These are phyloP conservation scores for Microbotryum lychnidis-dioicae DNA, from an alignment of 1,284 basidiomycete genomes.

Conservation along the genomic window DNA sequence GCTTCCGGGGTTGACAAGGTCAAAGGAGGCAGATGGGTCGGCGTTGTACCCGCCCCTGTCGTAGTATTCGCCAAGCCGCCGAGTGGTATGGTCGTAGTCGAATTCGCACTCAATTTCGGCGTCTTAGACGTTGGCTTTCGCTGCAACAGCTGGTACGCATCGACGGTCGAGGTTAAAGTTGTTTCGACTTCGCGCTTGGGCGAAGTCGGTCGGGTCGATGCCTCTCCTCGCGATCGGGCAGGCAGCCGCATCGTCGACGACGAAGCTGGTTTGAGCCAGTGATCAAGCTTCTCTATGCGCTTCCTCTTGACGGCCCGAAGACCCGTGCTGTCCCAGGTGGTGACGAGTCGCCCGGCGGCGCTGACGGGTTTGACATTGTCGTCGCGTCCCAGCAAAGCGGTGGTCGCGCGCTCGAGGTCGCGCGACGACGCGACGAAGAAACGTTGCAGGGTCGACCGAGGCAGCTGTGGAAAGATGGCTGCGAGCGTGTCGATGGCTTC, in stretches of 20 bases:
- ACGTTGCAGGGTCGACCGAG: not conserved
- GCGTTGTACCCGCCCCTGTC: not conserved
- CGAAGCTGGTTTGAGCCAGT: not conserved
- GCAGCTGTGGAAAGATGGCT: conserved; percentile 10
- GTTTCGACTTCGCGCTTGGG: not conserved
- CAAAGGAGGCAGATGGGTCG: conserved; percentile 18
- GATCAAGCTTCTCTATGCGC: too few relatives aligned
- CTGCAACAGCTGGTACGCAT: not conserved
- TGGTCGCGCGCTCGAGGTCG: conserved; percentile 16
- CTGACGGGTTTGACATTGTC: not conserved
- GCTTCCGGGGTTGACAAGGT: conserved; percentile 5
- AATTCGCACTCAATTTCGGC: not conserved
- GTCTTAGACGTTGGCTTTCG: not conserved
- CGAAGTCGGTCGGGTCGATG: conserved; percentile 1
- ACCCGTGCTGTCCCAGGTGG: too few relatives aligned
- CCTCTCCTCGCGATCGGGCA: too few relatives aligned
- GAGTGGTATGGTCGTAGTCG: not conserved
- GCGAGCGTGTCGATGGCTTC: conserved; percentile 5
- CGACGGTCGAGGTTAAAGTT: not conserved
- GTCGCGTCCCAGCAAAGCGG: not conserved
- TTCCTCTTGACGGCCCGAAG: too few relatives aligned
- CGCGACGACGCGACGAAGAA: conserved; percentile 12
- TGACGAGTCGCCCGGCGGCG: not conserved
- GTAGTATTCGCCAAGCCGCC: not conserved
- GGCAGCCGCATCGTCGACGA: not conserved